These are phyloP conservation scores for Euclidium syriacum DNA, from an alignment of 345 rosid genomes.

Conservation along the genomic window DNA sequence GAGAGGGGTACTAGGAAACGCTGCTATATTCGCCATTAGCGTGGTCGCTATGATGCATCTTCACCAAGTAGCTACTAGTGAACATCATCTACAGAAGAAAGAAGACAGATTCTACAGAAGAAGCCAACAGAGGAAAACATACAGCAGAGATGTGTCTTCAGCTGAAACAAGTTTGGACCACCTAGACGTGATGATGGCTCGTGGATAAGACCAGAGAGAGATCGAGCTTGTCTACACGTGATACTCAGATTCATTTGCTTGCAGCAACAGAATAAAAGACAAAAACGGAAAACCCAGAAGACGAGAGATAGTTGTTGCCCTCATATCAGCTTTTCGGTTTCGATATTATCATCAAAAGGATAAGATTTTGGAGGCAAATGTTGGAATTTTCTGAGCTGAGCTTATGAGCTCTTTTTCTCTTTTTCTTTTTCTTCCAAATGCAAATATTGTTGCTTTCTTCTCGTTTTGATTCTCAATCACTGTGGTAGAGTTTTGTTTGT, in stretches of 20 bases:
- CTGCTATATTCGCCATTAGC: slow-evolving; percentile 71
- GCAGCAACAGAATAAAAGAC: background rate
- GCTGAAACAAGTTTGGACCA: slow-evolving; percentile 35
- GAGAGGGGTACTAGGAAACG: slow-evolving; percentile 71
- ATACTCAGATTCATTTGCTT: background rate
- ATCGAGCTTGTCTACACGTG: slow-evolving; percentile 17
- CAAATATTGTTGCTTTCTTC: slow-evolving; percentile 9
- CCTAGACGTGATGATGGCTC: slow-evolving; percentile 72
- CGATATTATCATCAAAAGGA: background rate
- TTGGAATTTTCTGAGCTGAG: slow-evolving; percentile 20
- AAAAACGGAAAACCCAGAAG: background rate
- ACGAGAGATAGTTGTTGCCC: slow-evolving; percentile 10
- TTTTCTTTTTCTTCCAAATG: background rate
- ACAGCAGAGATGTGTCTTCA: slow-evolving; percentile 35
- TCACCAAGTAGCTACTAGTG: slow-evolving; percentile 46
- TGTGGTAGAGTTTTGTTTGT: background rate
- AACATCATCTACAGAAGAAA: slow-evolving; percentile 32
- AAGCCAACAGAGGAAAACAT: slow-evolving; percentile 30
- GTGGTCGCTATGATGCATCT: slow-evolving; percentile 74
- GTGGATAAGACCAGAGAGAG: slow-evolving; percentile 45
- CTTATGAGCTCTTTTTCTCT: background rate
- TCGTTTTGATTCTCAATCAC: background rate
- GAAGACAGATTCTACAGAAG: slow-evolving; percentile 33
- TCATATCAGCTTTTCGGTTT: slow-evolving; percentile 1
- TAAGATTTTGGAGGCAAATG: slow-evolving; percentile 21